These are phyloP conservation scores for Hanseniaspora hatyaiensis DNA, from an alignment of 805 yeast species.

Conservation along the genomic window DNA sequence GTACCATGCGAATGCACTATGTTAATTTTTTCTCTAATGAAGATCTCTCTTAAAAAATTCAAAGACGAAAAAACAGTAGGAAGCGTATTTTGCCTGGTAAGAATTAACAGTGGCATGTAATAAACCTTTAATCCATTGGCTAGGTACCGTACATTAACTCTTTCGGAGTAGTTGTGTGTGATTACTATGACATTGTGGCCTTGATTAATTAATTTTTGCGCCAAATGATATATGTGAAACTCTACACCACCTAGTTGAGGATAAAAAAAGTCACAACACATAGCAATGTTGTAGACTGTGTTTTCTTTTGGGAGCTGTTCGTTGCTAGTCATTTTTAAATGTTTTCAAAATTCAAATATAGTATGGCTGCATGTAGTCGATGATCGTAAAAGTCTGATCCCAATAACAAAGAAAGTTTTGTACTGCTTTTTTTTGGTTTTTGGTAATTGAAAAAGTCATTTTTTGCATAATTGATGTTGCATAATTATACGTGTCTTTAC, in stretches of 20 bases:
- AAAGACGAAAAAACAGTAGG: slow-evolving; percentile 85
- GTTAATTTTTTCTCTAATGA: slow-evolving; percentile 73
- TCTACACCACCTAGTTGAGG: slow-evolving; percentile 99
- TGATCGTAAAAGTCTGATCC: too few species aligned
- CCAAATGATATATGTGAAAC: slow-evolving; percentile 81
- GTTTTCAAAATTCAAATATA: too few species aligned
- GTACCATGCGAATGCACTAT: slow-evolving; percentile 95
- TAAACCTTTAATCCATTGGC: slow-evolving; percentile 90
- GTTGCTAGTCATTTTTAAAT: too few species aligned
- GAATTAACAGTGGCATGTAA: slow-evolving; percentile 68
- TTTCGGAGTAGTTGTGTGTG: slow-evolving; percentile 76
- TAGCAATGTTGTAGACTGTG: slow-evolving; percentile 31
- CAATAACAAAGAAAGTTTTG: too few species aligned
- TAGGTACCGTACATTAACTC: slow-evolving; percentile 71
- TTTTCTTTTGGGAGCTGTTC: too few species aligned
- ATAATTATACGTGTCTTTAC: too few species aligned
- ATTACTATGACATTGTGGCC: slow-evolving; percentile 81
- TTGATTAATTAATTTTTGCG: slow-evolving; percentile 63
- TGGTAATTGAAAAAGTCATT: too few species aligned
- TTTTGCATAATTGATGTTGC: too few species aligned
- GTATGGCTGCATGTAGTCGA: too few species aligned
- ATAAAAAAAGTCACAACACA: slow-evolving; percentile 94
- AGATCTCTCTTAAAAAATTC: slow-evolving; percentile 73
- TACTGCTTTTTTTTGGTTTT: too few species aligned
- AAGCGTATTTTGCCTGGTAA: slow-evolving; percentile 73